These are phyloP conservation scores for Erysimum pusillum DNA, from an alignment of 441 rosid genomes.

Conservation along the genomic window DNA sequence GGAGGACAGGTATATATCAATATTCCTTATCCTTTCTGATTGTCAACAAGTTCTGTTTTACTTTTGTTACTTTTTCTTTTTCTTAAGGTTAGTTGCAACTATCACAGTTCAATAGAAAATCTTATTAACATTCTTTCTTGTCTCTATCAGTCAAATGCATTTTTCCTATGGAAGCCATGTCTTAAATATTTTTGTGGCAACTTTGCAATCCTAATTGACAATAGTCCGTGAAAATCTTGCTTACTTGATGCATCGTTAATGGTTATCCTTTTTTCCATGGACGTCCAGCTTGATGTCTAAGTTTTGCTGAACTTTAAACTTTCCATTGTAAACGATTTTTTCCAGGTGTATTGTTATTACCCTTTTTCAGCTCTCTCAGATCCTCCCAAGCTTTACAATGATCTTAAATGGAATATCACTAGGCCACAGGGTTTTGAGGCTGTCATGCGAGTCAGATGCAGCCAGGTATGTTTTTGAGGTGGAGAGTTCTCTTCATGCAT, in stretches of 20 bases:
- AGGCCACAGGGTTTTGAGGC: conserved; percentile 99
- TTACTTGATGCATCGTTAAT: conserved; percentile 23
- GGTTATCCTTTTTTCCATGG: conserved; percentile 8
- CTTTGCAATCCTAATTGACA: conserved; percentile 9
- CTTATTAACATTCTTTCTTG: conserved; percentile 16
- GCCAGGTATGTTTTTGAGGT: conserved; percentile 70
- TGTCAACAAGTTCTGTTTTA: conserved; percentile 16
- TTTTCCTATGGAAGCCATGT: conserved; percentile 11
- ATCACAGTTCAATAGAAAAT: conserved; percentile 22
- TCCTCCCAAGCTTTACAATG: conserved; percentile 97
- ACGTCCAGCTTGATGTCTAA: conserved; percentile 14
- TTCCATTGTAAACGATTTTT: conserved; percentile 30
- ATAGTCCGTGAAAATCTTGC: conserved; percentile 8
- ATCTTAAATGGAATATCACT: conserved; percentile 96
- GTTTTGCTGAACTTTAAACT: conserved; percentile 8
- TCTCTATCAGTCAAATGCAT: conserved; percentile 19
- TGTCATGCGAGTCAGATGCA: conserved; percentile 99
- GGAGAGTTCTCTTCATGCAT: conserved; percentile 25
- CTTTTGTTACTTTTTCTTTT: no score
- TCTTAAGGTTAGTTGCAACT: conserved; percentile 1
- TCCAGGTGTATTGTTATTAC: conserved; percentile 89
- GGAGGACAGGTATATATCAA: conserved; percentile 85
- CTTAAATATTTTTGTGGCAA: conserved; percentile 7
- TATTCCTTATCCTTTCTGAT: conserved; percentile 32
- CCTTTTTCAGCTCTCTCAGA: conserved; percentile 95